phyloP scores from a whole-genome alignment of 768 basidiomycete species.

The Suillus occidentalis region DNA sequence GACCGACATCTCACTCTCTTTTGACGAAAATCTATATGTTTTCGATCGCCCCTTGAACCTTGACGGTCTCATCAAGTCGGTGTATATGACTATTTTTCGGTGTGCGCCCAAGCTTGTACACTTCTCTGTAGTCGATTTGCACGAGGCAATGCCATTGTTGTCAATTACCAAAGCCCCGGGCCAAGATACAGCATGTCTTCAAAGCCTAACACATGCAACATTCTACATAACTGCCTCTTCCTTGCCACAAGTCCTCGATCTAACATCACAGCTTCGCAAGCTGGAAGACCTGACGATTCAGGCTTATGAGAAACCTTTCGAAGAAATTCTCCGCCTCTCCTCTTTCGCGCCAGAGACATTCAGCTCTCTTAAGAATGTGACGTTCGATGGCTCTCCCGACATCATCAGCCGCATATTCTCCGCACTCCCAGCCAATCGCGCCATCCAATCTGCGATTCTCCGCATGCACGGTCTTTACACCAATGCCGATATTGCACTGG shows the following conservation, averaged over 20 bases:
- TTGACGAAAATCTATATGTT: background rate
- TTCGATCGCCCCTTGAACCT: background rate
- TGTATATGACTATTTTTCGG: background rate
- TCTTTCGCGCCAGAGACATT: background rate
- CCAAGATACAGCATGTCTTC: background rate
- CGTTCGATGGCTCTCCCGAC: background rate
- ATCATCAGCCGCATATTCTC: background rate
- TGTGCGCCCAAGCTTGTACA: background rate
- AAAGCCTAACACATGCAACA: background rate
- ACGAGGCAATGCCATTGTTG: background rate
- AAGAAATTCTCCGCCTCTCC: background rate
- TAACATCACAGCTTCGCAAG: background rate
- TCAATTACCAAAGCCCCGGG: background rate
- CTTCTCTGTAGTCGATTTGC: conserved; percentile 1
- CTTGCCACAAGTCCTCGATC: background rate
- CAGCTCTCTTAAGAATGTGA: background rate
- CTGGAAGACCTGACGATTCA: conserved; percentile 1
- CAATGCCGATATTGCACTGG: background rate
- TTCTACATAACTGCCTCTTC: background rate
- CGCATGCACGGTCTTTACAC: background rate
- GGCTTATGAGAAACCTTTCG: background rate
- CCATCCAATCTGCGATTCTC: background rate
- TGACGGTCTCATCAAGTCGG: background rate
- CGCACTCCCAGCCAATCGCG: background rate
- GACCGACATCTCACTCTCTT: background rate